Evolutionary conservation across 495 filamentous ascomycete genomes (phyloP), one percentile per base, ranked within the genome.

Genomic region (Trichocladium antarcticum): DNA sequence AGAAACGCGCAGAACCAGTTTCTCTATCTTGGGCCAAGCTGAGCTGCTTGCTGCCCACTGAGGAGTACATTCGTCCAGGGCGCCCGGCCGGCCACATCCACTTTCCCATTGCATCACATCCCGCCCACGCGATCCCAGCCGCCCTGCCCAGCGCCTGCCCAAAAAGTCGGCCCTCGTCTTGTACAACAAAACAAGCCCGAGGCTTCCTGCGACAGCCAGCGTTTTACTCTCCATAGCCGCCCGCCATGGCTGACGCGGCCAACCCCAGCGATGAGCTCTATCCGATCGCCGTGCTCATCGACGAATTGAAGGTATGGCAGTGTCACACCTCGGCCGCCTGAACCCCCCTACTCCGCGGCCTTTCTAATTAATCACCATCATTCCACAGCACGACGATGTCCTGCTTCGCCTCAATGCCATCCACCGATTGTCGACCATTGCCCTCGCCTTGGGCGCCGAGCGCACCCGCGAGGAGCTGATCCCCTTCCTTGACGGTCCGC

Each of bases 231-330:
- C 45, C 49, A 52, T 19, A 46, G 57, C 46, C 58, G 57, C 62
- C 62, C 70, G 64, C 53, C 60, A 77, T 77, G 74, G 71, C 74
- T 58, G 74, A 77, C 65, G 71, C 71, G 63, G 60, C 67, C 52
- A 71, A 69, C 63, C 62, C 74, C 71, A 93, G 81, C 65, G 90
- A 97, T 69, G 93, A 96, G 79, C 88, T 98, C 54, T 97, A 95
- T 69, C 92, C 92, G 61, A 98, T 98, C 75, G 92, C 92, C 53
- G 93, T 98, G 47, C 81, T 98, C 65, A 98, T 98, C 70, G 92
- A 98, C 70, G 92, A 98, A 80, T 75, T 98, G 59, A 98, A 98
- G 87, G 89, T 95, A 74, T 58, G 61, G 63, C 57, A 53, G 51
- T 62, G 50, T 56, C 54, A 16, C 41, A 8, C 9, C 43, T 32